Evolutionary conservation across 1,284 basidiomycete species (phyloP), one percentile per base, ranked within the genome.

Genomic region (Megacollybia platyphylla): DNA sequence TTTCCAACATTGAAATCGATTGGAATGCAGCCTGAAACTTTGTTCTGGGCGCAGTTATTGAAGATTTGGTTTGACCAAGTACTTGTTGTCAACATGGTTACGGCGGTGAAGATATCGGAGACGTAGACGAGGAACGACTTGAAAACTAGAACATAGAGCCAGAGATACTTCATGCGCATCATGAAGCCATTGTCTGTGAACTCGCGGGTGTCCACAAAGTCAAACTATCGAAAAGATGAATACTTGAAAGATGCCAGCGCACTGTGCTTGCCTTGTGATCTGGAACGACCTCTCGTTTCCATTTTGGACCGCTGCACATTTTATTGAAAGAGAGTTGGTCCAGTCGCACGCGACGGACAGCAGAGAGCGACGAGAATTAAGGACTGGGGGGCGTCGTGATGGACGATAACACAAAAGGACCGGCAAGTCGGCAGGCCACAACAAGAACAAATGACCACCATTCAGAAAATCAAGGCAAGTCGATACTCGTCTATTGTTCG

Each of bases 241-340:
- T 20, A 15, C 13, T 24, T 11, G 15, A 26, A 20, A 34, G 26
- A 9, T 18, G 31, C 34, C 38, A 13, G 40, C 45, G 36, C 18
- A 36, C 43, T 34, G 35, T 41, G 47, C 68, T 41, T 49, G 91
- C 92, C 76, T 97, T 98, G 67, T 97, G 94, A 67, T 97, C 94
- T 45, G 87, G 89, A 37, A 98, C 93, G 54, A 87, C 78, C 70
- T 97, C 94, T 58, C 94, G 77, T 70, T 98, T 97, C 93, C 92
- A 97, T 54, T 83, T 76, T 30, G 82, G 73, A 54, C 78, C 82
- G 58, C 75, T 75, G 51, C 88, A 91, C 88, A 63, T 67, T 47
- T 49, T 45, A 17, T 48, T 52, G 51, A 55, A 58, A 52, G 54
- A 50, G 53, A 52, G 53, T 51, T 48, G 34, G 39, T 27, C 27